phyloP scores from a whole-genome alignment of 352 stramenopile genomes.

The Phytophthora sojae region DNA sequence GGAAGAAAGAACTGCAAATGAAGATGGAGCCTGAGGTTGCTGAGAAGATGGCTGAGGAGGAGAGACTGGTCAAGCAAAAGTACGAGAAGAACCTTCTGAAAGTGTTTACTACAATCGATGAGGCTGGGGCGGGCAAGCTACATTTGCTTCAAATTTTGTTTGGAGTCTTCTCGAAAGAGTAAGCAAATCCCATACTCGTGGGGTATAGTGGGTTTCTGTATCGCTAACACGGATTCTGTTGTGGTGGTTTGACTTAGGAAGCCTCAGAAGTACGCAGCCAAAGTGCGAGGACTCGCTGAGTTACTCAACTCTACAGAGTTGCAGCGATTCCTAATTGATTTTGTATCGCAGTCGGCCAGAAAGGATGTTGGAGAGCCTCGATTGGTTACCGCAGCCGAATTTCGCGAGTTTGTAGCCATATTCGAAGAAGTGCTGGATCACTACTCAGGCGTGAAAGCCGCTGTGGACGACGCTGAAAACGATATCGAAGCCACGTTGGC shows the following conservation, averaged over 20 bases:
- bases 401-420: conserved; percentile 61
- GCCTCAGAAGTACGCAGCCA: conserved; percentile 48
- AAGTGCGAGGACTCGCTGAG: conserved; percentile 56
- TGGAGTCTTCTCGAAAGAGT: conserved; percentile 65
- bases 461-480: conserved; percentile 65
- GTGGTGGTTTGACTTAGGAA: conserved; percentile 3
- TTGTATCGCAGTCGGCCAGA: conserved; percentile 39
- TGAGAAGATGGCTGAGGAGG: conserved; percentile 50
- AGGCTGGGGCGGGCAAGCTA: conserved; percentile 41
- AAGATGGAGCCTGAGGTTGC: conserved; percentile 62
- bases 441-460: conserved; percentile 47
- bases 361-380: conserved; percentile 19
- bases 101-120: conserved; percentile 59
- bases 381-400: conserved; percentile 46
- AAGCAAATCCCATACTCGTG: conserved; percentile 15
- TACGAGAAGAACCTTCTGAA: conserved; percentile 56
- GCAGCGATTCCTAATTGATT: conserved; percentile 71
- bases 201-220: neutral
- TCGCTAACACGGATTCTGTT: neutral
- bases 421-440: conserved; percentile 68
- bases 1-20: conserved; percentile 29
- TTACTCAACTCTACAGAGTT: conserved; percentile 51
- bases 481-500: conserved; percentile 58
- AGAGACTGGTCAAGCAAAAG: conserved; percentile 17
- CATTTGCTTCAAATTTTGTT: conserved; percentile 71